Evolutionary conservation across 2,329 filamentous ascomycete species (phyloP).

Genomic region (Neofusicoccum parvum): DNA sequence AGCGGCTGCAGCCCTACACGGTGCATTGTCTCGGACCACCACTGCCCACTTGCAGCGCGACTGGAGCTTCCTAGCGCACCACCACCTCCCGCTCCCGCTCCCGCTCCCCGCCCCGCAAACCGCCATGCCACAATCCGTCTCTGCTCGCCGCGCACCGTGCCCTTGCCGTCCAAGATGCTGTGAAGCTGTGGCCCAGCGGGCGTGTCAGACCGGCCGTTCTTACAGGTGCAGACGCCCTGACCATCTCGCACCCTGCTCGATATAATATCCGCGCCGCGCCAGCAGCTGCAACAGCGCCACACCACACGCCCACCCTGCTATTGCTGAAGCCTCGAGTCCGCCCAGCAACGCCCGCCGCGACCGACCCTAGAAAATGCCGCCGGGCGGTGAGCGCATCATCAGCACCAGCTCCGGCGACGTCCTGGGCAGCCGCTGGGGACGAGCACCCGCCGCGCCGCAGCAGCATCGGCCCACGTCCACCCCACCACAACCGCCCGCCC

Average conservation of each 20-base stretch:
- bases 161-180: not conserved
- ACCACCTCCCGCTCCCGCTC: not conserved
- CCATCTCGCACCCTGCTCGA: not conserved
- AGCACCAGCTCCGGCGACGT: conserved; percentile 11
- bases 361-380: not conserved
- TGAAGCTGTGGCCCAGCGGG: not conserved
- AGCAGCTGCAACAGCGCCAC: not conserved
- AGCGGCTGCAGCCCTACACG: conserved; percentile 14
- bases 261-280: not conserved
- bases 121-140: not conserved
- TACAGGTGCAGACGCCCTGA: not conserved
- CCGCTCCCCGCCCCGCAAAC: not conserved
- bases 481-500: not conserved
- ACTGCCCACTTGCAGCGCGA: too few species aligned
- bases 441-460: not conserved
- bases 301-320: not conserved
- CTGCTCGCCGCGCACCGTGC: not conserved
- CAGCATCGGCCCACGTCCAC: not conserved
- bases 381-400: conserved; percentile 4
- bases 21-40: not conserved
- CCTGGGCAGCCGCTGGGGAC: conserved; percentile 6
- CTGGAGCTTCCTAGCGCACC: not conserved
- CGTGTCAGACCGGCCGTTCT: not conserved
- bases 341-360: not conserved
- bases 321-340: not conserved